phyloP scores from a whole-genome alignment of 1,139 yeast species.

The Arxiozyma heterogenica region DNA sequence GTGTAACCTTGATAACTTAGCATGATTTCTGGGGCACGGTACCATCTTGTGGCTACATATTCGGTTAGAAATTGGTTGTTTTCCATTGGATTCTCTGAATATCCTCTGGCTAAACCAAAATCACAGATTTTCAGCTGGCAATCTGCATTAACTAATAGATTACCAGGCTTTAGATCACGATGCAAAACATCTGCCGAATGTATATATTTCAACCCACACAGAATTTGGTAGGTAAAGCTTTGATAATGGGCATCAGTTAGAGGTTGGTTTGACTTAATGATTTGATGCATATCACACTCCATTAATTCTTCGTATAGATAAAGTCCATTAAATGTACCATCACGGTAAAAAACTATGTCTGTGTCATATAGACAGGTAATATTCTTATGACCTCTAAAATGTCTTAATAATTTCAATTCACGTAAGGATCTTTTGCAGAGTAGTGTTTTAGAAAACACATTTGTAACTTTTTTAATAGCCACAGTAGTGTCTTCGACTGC shows the following conservation, averaged over 20 bases:
- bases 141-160: conserved; percentile 86
- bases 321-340: conserved; percentile 74
- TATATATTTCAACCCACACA: conserved; percentile 87
- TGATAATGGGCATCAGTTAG: conserved; percentile 94
- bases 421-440: conserved; percentile 84
- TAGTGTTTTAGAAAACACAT: conserved; percentile 82
- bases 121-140: conserved; percentile 95
- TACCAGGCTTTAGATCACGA: conserved; percentile 92
- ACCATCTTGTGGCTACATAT: conserved; percentile 97
- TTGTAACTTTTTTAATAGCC: conserved; percentile 91
- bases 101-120: conserved; percentile 94
- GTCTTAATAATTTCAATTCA: conserved; percentile 79
- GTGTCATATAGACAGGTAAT: conserved; percentile 90
- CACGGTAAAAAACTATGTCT: conserved; percentile 54
- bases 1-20: conserved; percentile 87
- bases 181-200: conserved; percentile 95
- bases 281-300: conserved; percentile 99
- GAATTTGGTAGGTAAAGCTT: conserved; percentile 80
- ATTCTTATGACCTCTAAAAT: conserved; percentile 87
- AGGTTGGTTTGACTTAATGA: conserved; percentile 88
- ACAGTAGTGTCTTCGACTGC: conserved; percentile 68
- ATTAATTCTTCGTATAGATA: conserved; percentile 88
- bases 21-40: conserved; percentile 97
- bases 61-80: conserved; percentile 92
- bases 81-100: conserved; percentile 72